Conservation (phyloP, 768 basidiomycete genomes). For the Russula emetica region DNA sequence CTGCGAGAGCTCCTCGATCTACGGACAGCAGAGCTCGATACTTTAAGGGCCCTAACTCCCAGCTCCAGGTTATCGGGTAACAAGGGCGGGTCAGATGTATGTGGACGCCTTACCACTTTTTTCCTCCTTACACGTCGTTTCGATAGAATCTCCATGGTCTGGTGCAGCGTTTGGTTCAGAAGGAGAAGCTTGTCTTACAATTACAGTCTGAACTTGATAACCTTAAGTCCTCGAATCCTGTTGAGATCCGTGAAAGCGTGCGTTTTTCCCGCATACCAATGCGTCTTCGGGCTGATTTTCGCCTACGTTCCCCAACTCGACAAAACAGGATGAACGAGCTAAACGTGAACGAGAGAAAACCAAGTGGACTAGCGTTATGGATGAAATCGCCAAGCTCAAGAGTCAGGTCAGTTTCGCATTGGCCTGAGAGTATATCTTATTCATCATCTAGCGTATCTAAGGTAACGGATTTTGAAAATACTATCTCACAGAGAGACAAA, state of each 20-base stretch:
- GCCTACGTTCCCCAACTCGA: neutral
- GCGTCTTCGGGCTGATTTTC: neutral
- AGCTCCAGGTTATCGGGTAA: constrained; percentile 39
- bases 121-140: constrained; percentile 16
- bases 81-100: constrained; percentile 56
- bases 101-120: constrained; percentile 17
- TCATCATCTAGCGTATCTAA: constrained; percentile 31
- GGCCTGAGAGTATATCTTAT: neutral
- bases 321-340: constrained; percentile 61
- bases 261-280: constrained; percentile 29
- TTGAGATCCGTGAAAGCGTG: constrained; percentile 57
- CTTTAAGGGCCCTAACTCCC: constrained; percentile 45
- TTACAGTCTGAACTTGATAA: constrained; percentile 69
- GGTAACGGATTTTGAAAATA: constrained; percentile 51
- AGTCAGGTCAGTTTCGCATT: constrained; percentile 47
- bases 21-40: constrained; percentile 64
- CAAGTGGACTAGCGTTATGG: constrained; percentile 67
- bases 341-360: constrained; percentile 71
- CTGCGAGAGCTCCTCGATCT: constrained; percentile 54
- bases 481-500: constrained; percentile 56
- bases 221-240: constrained; percentile 53
- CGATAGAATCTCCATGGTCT: constrained; percentile 63
- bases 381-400: constrained; percentile 71
- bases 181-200: constrained; percentile 78
- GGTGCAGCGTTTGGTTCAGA: constrained; percentile 74